Percentiles rank a stretch among this genome's conserved stretches.
Evolutionary conservation across 1,284 basidiomycete genomes (phyloP).

Genomic region (Agaricales sp.): DNA sequence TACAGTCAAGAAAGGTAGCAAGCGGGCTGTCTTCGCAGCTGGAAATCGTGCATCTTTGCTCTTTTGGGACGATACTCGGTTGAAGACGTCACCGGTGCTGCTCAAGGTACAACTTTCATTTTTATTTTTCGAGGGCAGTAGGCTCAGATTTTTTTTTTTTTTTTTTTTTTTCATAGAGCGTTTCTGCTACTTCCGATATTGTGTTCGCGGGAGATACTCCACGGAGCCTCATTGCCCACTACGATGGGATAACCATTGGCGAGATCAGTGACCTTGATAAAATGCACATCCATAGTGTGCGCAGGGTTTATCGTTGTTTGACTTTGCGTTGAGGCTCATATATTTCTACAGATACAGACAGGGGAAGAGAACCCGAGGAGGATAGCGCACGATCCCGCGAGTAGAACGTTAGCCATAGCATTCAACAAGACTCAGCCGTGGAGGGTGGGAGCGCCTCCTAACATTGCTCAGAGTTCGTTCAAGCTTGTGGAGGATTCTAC

Average conservation of each 20-base stretch:
- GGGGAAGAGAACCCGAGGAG: conserved; percentile 58
- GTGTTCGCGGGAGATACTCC: too few relatives aligned
- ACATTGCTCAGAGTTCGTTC: conserved; percentile 41
- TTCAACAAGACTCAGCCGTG: conserved; percentile 41
- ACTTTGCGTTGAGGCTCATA: background rate
- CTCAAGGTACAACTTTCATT: conserved; percentile 43
- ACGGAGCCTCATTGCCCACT: too few relatives aligned
- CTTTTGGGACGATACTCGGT: conserved; percentile 55
- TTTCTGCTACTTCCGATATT: conserved; percentile 43
- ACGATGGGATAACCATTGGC: conserved; percentile 51
- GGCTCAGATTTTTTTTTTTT: background rate
- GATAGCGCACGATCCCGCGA: conserved; percentile 45
- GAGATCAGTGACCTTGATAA: conserved; percentile 64
- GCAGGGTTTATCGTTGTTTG: conserved; percentile 13
- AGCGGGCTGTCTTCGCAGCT: conserved; percentile 49
- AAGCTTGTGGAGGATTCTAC: conserved; percentile 57
- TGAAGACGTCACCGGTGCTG: conserved; percentile 64
- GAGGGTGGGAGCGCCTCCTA: conserved; percentile 41
- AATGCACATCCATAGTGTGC: conserved; percentile 71
- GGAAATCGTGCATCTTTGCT: conserved; percentile 54
- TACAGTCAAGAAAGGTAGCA: conserved; percentile 27
- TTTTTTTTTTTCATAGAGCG: conserved; percentile 33
- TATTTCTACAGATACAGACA: conserved; percentile 42
- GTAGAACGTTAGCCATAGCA: conserved; percentile 56
- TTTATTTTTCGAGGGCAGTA: background rate